Conservation (phyloP, 2,329 filamentous ascomycete species). For the Colletotrichum horii region DNA sequence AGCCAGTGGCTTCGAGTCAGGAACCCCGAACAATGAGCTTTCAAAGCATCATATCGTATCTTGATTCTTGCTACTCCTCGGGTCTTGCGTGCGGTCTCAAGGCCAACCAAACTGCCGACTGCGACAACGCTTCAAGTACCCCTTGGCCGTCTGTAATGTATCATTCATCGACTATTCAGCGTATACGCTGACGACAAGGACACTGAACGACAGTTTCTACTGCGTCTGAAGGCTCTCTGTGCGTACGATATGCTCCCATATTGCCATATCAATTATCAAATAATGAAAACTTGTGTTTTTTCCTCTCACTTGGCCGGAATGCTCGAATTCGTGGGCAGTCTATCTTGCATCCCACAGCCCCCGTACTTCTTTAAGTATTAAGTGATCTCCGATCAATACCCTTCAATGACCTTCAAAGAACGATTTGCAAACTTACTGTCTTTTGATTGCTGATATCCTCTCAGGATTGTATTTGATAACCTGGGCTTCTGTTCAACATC, state of each 20-base stretch:
- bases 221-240: neutral
- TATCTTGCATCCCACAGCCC: neutral
- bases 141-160: neutral
- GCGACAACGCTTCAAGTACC: rapidly evolving
- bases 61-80: rapidly evolving
- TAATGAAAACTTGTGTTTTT: neutral
- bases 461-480: too few relatives aligned
- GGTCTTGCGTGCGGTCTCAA: neutral
- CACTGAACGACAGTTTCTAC: neutral
- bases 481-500: too few relatives aligned
- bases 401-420: too few relatives aligned
- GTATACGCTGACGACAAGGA: neutral
- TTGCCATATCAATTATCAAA: too few relatives aligned
- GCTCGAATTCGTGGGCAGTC: neutral
- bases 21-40: neutral
- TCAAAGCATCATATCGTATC: neutral
- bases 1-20: neutral
- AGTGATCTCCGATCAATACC: too few relatives aligned
- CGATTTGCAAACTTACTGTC: too few relatives aligned
- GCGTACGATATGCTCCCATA: too few relatives aligned
- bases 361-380: too few relatives aligned
- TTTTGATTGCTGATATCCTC: too few relatives aligned
- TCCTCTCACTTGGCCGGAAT: too few relatives aligned
- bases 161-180: neutral
- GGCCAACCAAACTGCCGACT: neutral